Evolutionary conservation across 306 rosid species (phyloP), one percentile per base, ranked within the genome.

Genomic region (Gleditsia sinensis): DNA sequence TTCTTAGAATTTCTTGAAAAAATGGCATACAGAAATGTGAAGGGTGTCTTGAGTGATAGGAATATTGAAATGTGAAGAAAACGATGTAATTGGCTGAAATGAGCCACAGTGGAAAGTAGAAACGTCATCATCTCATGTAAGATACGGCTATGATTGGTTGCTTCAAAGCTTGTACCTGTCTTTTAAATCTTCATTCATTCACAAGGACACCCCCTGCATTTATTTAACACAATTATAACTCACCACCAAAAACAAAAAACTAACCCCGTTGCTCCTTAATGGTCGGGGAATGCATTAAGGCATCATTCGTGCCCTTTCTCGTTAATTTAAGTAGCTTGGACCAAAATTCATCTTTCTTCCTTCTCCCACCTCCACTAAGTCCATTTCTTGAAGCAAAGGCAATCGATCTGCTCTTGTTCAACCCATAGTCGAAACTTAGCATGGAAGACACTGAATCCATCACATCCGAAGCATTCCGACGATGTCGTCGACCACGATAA

Each of bases 391-490:
- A 36, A 33, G 72, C 72, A 51, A 84, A 66, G 23, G 90, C 87
- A 10, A 80, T 1, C 7, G 96, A 87, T 16, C 83, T 80, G 67
- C 97, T 92, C 89, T 88, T 92, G 80, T 78, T 82, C 81, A 89
- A 63, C 20, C 68, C 85, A 30, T 80, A 48, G 27, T 63, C 54
- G 57, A 69, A 77, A 19, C 58, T 51, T 12, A 39, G 3, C 64
- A 71, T 21, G n/a, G 83, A 81, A 13, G 93, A 69, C 43, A 42
- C 53, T 9, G 92, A 78, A 61, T 88, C 78, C 42, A 7, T 40
- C 25, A 49, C 75, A 6, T 66, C 78, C 3, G 96, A 86, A 25
- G 37, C 61, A 49, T 84, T 78, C 28, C 96, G 79, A 5, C 28
- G 87, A 48, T 80, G 95, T 24, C 68, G n/a, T n/a, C n/a, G n/a